Conservation (phyloP, 2,329 filamentous ascomycete species). For the Penicillium sp. region DNA sequence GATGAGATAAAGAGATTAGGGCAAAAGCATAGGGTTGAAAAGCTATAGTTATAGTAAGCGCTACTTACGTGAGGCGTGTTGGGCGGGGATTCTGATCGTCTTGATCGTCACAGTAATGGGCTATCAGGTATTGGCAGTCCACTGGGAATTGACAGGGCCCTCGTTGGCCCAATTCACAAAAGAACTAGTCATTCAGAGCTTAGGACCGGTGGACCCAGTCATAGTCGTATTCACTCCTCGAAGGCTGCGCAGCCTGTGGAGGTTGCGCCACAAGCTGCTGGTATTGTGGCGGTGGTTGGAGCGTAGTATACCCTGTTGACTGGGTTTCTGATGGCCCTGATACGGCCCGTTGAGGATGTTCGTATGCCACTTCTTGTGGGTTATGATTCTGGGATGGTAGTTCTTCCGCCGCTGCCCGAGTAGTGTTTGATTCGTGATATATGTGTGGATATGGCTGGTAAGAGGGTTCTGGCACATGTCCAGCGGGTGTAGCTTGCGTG, state of each 20-base stretch:
- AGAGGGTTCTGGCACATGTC: constrained; percentile 24
- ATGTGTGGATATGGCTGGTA: constrained; percentile 28
- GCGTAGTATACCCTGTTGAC: constrained; percentile 21
- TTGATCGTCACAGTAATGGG: not conserved
- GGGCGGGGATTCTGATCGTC: not conserved
- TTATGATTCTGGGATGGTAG: constrained; percentile 18
- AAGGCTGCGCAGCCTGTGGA: constrained; percentile 8
- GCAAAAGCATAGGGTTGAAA: not conserved
- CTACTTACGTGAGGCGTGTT: not conserved
- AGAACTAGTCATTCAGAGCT: not conserved
- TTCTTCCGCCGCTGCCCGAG: constrained; percentile 22
- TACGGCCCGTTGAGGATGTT: constrained; percentile 26
- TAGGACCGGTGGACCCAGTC: constrained; percentile 26
- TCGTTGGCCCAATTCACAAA: not conserved
- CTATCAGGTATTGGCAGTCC: not conserved
- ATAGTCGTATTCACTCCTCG: constrained; percentile 24
- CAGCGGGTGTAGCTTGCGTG: constrained; percentile 9
- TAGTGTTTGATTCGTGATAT: constrained; percentile 22
- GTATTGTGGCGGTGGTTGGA: constrained; percentile 21
- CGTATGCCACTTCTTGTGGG: constrained; percentile 22
- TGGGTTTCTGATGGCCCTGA: constrained; percentile 26
- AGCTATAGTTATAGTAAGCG: not conserved
- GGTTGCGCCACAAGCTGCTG: constrained; percentile 19
- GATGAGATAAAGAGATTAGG: not conserved
- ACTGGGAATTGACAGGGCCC: not conserved